phyloP scores from a whole-genome alignment of 352 stramenopile genomes.

The Phytophthora nicotianae region DNA sequence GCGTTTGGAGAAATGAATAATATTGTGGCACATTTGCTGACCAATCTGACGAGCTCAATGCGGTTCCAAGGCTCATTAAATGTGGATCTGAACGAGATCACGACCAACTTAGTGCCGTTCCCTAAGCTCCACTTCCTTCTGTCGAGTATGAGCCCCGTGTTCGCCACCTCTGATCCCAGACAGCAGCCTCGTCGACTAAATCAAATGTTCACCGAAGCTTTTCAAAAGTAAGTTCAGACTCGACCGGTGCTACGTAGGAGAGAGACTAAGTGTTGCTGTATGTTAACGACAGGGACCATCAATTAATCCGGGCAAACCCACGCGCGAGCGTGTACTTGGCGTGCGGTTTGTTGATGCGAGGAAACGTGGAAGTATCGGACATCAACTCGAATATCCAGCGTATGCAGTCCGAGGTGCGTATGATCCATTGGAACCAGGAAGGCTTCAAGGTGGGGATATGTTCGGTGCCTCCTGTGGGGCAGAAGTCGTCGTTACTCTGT shows the following conservation, averaged over 20 bases:
- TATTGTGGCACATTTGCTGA: constrained; percentile 97
- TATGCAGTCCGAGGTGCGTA: constrained; percentile 78
- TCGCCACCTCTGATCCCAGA: constrained; percentile 46
- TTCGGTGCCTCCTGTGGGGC: constrained; percentile 60
- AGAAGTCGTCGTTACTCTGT: constrained; percentile 72
- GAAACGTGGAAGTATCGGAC: constrained; percentile 87
- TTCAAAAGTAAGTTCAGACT: constrained; percentile 50
- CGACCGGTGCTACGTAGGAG: background rate
- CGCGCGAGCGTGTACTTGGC: constrained; percentile 80
- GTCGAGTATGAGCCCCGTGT: constrained; percentile 75
- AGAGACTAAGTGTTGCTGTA: constrained; percentile 8
- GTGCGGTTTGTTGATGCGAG: constrained; percentile 85
- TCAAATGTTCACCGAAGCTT: constrained; percentile 75
- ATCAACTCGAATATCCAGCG: constrained; percentile 90
- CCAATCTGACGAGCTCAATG: constrained; percentile 98
- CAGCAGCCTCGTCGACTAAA: constrained; percentile 59
- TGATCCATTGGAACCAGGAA: constrained; percentile 92
- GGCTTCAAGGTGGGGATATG: constrained; percentile 91
- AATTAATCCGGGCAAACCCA: constrained; percentile 80
- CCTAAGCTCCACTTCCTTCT: constrained; percentile 99
- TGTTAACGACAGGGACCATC: constrained; percentile 55
- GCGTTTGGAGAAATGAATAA: constrained; percentile 99
- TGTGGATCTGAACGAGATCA: constrained; percentile 99
- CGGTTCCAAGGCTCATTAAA: constrained; percentile 98
- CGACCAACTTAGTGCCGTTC: constrained; percentile 99